Conservation (phyloP, 1,284 basidiomycete species). For the Puccinia coronata region DNA sequence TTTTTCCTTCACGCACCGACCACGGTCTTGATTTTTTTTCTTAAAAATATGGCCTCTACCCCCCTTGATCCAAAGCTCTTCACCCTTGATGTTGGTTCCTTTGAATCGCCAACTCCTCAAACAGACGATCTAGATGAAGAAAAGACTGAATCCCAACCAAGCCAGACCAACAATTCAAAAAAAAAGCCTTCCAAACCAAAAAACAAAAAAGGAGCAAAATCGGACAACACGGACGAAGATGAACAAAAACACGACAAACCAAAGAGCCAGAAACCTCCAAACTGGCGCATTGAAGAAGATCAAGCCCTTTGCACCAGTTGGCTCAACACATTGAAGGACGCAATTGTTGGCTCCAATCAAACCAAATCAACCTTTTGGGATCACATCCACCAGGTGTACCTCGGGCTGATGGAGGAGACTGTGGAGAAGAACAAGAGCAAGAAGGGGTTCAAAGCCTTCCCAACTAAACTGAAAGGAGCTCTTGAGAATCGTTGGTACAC, state of each 20-base stretch:
- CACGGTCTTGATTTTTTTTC: too few relatives aligned
- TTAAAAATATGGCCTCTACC: too few relatives aligned
- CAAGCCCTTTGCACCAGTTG: too few relatives aligned
- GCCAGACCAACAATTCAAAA: not conserved
- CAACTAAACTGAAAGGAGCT: not conserved
- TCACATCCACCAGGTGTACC: not conserved
- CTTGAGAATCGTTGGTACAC: not conserved
- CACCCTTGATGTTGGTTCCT: too few relatives aligned
- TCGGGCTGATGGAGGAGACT: not conserved
- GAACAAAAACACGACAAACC: not conserved
- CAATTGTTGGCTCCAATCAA: not conserved
- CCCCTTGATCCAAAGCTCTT: too few relatives aligned
- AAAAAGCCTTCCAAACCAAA: not conserved
- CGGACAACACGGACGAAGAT: not conserved
- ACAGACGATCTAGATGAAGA: not conserved
- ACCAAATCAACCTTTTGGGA: not conserved
- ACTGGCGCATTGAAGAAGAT: too few relatives aligned
- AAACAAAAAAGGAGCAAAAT: not conserved
- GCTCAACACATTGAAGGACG: too few relatives aligned
- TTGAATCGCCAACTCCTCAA: too few relatives aligned
- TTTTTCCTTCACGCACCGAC: too few relatives aligned
- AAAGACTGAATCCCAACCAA: not conserved
- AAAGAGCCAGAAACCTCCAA: too few relatives aligned
- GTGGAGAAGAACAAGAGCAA: not conserved
- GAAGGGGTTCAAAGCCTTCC: not conserved